A percentile compares a stretch with the other conserved stretches of the same genome.
Conservation (phyloP, 2,329 filamentous ascomycete genomes). For the Periconia digitata region DNA sequence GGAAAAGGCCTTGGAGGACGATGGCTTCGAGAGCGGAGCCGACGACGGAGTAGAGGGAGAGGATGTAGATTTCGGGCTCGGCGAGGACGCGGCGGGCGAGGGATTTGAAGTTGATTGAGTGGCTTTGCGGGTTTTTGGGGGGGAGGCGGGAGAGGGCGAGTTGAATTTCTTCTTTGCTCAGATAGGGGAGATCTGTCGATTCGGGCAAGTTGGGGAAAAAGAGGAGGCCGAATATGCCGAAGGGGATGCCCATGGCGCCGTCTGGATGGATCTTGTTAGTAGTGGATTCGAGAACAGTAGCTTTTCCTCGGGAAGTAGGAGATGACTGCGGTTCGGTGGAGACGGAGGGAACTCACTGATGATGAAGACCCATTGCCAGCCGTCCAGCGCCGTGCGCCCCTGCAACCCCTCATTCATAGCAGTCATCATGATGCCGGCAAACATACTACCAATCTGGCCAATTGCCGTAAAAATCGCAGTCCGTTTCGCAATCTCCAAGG, state of each 20-base stretch:
- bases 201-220: constrained; percentile 27
- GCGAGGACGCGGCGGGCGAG: constrained; percentile 19
- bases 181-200: constrained; percentile 10
- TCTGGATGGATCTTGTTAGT: constrained; percentile 11
- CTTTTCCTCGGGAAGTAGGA: too few species aligned
- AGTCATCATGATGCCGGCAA: constrained; percentile 31
- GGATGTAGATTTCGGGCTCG: constrained; percentile 30
- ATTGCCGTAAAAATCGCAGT: constrained; percentile 28
- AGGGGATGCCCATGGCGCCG: constrained; percentile 25
- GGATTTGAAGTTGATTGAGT: constrained; percentile 19
- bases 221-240: constrained; percentile 23
- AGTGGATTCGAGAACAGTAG: too few species aligned
- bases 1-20: constrained; percentile 23
- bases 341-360: constrained; percentile 11
- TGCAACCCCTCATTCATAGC: constrained; percentile 27
- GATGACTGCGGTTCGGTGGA: background rate
- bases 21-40: constrained; percentile 39
- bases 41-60: constrained; percentile 40
- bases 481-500: constrained; percentile 26
- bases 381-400: constrained; percentile 16
- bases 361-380: constrained; percentile 31
- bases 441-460: constrained; percentile 29
- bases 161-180: constrained; percentile 17
- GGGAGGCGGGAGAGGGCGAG: constrained; percentile 23
- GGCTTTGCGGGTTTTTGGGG: constrained; percentile 19